phyloP scores from a whole-genome alignment of 2,329 filamentous ascomycete genomes.

The Fusarium equiseti region DNA sequence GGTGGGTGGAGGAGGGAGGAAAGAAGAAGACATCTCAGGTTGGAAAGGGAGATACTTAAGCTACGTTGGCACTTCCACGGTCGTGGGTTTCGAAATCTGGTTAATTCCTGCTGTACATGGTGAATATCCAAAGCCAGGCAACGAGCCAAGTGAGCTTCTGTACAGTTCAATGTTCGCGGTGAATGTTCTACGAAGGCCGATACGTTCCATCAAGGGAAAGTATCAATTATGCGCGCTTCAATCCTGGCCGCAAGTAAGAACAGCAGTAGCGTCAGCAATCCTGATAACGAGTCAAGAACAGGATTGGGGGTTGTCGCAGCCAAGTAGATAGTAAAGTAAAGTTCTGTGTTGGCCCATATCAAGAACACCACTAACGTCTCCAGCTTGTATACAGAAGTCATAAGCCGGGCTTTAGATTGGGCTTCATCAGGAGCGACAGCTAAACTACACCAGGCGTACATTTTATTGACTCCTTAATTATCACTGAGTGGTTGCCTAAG shows the following conservation, averaged over 20 bases:
- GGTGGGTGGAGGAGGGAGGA: not conserved
- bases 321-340: not conserved
- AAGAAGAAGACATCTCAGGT: not conserved
- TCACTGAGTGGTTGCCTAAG: not conserved
- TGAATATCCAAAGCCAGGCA: not conserved
- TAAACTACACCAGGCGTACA: not conserved
- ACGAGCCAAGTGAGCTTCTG: not conserved
- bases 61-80: not conserved
- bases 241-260: accelerated
- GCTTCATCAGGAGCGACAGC: not conserved
- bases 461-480: not conserved
- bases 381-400: not conserved
- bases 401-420: accelerated
- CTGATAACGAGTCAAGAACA: too few species aligned
- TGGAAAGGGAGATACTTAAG: not conserved
- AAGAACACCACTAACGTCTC: not conserved
- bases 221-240: too few species aligned
- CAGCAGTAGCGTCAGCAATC: not conserved
- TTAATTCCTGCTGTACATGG: not conserved
- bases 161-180: not conserved
- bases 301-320: too few species aligned
- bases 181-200: not conserved
- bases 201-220: too few species aligned
- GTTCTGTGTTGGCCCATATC: not conserved
- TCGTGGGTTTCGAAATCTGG: not conserved